Evolutionary conservation across 179 eudicot genomes (phyloP).

Genomic region (Corrigiola litoralis): DNA sequence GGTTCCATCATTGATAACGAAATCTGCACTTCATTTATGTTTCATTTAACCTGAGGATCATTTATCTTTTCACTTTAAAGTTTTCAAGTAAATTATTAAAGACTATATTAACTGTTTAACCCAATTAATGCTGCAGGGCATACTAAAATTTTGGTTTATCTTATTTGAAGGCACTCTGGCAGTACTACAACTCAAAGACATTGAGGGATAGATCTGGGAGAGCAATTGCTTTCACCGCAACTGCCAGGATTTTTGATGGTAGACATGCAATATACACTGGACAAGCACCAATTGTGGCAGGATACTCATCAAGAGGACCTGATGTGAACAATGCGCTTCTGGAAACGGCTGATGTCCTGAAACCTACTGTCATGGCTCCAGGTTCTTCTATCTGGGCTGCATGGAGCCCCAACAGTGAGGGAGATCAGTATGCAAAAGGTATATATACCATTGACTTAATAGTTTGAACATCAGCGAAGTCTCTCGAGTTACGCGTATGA

Average conservation of each 20-base stretch:
- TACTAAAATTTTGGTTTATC: not conserved
- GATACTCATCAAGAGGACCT: slow-evolving; percentile 78
- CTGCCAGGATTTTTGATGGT: slow-evolving; percentile 55
- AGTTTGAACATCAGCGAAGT: not conserved
- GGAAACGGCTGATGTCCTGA: slow-evolving; percentile 72
- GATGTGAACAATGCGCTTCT: slow-evolving; percentile 59
- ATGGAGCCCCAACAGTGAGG: slow-evolving; percentile 65
- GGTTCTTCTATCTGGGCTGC: slow-evolving; percentile 85
- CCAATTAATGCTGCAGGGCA: not conserved
- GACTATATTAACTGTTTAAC: not conserved
- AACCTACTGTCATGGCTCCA: slow-evolving; percentile 75
- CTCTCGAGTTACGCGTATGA: not conserved
- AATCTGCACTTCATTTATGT: not conserved
- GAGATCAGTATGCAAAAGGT: slow-evolving; percentile 49
- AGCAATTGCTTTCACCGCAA: slow-evolving; percentile 48
- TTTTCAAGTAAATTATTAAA: not conserved
- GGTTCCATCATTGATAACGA: not conserved
- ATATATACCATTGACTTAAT: not conserved
- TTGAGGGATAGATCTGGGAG: slow-evolving; percentile 53
- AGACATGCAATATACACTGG: slow-evolving; percentile 49
- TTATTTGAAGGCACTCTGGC: slow-evolving; percentile 45
- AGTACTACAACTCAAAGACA: slow-evolving; percentile 58
- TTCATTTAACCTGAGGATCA: not conserved
- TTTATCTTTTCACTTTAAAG: not conserved
- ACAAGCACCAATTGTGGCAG: slow-evolving; percentile 61